These are phyloP conservation scores for Carpinus viminea DNA, from an alignment of 306 rosid species.

Conservation along the genomic window DNA sequence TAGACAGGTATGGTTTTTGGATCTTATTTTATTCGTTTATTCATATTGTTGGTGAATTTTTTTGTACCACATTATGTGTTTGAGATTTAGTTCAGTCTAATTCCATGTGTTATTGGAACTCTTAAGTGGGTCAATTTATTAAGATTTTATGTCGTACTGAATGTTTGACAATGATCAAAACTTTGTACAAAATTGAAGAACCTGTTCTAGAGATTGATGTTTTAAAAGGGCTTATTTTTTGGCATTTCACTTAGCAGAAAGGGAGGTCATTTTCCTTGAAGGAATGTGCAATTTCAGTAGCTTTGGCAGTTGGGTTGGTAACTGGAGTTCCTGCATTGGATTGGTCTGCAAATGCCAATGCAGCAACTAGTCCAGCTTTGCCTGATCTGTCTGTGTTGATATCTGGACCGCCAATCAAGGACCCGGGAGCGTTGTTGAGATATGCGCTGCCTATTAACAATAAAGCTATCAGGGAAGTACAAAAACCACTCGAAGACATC, in stretches of 20 bases:
- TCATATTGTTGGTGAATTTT: background rate
- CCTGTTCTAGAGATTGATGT: background rate
- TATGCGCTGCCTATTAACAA: constrained; percentile 90
- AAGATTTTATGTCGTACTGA: background rate
- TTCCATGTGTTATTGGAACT: background rate
- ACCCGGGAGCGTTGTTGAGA: constrained; percentile 90
- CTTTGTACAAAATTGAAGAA: background rate
- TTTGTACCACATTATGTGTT: background rate
- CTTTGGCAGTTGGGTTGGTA: constrained; percentile 71
- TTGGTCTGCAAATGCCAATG: constrained; percentile 51
- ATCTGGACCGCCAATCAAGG: constrained; percentile 96
- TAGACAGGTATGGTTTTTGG: constrained; percentile 41
- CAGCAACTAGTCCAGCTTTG: constrained; percentile 62
- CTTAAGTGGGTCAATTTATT: background rate
- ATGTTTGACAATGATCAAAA: background rate
- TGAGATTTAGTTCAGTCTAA: background rate
- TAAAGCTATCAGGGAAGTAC: constrained; percentile 94
- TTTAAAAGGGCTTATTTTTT: background rate
- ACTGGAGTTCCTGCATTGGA: constrained; percentile 82
- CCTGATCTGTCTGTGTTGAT: constrained; percentile 80
- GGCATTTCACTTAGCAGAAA: constrained; percentile 44
- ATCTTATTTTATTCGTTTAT: background rate
- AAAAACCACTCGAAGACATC: constrained; percentile 94
- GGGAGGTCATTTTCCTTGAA: constrained; percentile 59
- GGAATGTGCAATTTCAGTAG: constrained; percentile 73